Evolutionary conservation across 1,284 basidiomycete genomes (phyloP), one percentile per base, ranked within the genome.

Genomic region (Boletellus sp.): DNA sequence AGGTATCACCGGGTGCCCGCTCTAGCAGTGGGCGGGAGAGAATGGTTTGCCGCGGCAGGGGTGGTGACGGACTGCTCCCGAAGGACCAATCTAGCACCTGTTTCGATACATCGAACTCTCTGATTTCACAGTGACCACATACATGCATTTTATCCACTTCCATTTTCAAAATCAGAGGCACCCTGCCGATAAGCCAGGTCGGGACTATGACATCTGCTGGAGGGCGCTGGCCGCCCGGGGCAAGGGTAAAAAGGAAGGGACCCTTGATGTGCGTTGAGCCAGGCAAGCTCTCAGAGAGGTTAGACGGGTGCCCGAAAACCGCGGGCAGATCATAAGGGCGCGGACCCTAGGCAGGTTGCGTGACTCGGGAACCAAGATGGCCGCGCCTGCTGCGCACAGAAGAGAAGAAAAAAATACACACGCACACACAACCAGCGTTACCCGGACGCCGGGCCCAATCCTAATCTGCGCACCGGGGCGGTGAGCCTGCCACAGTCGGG

Each of bases 11-110:
- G 60, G 62, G 63, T 60, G 52, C 61, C 60, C 52, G 41, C 61
- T 54, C 64, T 46, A 58, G 59, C 30, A 62, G 63, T 46, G 63
- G 62, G 61, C 61, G 50, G 64, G 64, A 64, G 52, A 35, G 42
- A 36, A 39, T 26, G 50, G 58, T 38, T 39, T 50, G 48, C 39
- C 52, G 41, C 52, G 45, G 43, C 44, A 50, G 47, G 37, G 46
- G 50, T 62, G 54, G 48, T 51, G 48, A 59, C 52, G 55, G 56
- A 63, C 54, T 45, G 49, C 48, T 57, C 48, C 49, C 45, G 46
- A 64, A 60, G 64, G 62, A 63, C 60, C 49, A 46, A 50, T 58
- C 48, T 52, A 55, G 48, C 46, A 50, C 33, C 59, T 60, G 50
- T 60, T 47, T 63, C 42, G 45, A 55, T 47, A 43, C 56, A 50